Evolutionary conservation across 2,329 filamentous ascomycete species (phyloP).

Genomic region (Talaromyces albobiverticillius): DNA sequence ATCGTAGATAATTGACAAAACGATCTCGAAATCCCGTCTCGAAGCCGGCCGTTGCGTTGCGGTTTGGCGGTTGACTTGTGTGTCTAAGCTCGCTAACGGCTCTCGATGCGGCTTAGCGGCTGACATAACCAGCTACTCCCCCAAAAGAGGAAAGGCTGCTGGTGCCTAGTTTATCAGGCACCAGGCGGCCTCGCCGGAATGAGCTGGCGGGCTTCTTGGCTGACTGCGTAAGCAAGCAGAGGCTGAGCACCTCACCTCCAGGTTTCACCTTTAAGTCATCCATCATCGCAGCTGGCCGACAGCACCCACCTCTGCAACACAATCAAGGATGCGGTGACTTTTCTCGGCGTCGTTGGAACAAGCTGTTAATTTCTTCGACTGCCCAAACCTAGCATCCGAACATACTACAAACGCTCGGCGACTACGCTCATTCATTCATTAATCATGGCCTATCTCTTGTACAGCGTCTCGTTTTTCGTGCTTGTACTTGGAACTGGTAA

Average conservation of each 20-base stretch:
- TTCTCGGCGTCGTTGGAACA: neutral
- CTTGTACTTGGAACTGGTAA: constrained; percentile 69
- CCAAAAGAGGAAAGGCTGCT: neutral
- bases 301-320: neutral
- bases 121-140: constrained; percentile 2
- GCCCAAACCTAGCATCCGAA: neutral
- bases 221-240: neutral
- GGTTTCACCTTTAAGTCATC: neutral
- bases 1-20: neutral
- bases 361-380: neutral
- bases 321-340: constrained; percentile 5
- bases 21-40: constrained; percentile 3
- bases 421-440: neutral
- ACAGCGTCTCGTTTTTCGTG: constrained; percentile 68
- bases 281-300: neutral
- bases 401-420: neutral
- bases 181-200: constrained; percentile 6
- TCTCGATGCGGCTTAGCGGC: constrained; percentile 12
- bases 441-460: constrained; percentile 76
- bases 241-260: neutral
- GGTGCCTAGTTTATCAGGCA: neutral
- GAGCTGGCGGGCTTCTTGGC: neutral
- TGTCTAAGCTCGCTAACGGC: constrained; percentile 14
- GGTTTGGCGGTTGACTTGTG: constrained; percentile 4
- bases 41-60: too few relatives aligned